Evolutionary conservation across 441 rosid species (phyloP), one percentile per base, ranked within the genome.

Genomic region (Capsella rubella): DNA sequence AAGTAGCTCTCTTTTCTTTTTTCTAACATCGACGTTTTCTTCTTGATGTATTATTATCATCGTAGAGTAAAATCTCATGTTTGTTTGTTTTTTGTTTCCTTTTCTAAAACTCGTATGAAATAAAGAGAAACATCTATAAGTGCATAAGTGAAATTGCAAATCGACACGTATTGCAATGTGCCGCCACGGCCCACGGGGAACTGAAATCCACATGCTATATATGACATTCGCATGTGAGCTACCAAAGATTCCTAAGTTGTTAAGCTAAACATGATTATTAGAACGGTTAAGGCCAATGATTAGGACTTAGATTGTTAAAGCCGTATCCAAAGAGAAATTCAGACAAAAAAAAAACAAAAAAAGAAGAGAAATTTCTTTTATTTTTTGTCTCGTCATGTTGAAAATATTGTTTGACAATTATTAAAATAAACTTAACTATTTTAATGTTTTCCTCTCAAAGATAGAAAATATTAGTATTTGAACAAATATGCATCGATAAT

Each of bases 171-270:
- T 39, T 15, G 35, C 37, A 37, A 25, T 52, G 15, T 53, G 42
- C 52, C 5, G 62, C 40, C 6, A 14, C n/a, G 8, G 49, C 52
- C 40, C 14, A 14, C n/a, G 8, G 49, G 35, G 13, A n/a, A 27
- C 15, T 40, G 63, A 54, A 39, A 54, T 6, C 51, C 63, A 53
- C 63, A 67, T 54, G 72, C 32, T 11, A 12, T 21, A 21, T 21
- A 21, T 47, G 32, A 11, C 60, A 40, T 49, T 10, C 42, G 11
- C 60, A 49, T 71, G 61, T 71, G 69, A 71, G 51, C 21, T 25
- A 71, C 75, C 75, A 61, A 71, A 40, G 16, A 60, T 71, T 61
- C 68, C 37, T 42, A 71, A 52, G 68, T 71, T 39, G 45, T 61
- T 71, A 39, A 61, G 52, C 53, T 61, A 51, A 71, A 50, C 60